phyloP scores from a whole-genome alignment of 1,139 yeast species.

The Meyerozyma carpophila region DNA sequence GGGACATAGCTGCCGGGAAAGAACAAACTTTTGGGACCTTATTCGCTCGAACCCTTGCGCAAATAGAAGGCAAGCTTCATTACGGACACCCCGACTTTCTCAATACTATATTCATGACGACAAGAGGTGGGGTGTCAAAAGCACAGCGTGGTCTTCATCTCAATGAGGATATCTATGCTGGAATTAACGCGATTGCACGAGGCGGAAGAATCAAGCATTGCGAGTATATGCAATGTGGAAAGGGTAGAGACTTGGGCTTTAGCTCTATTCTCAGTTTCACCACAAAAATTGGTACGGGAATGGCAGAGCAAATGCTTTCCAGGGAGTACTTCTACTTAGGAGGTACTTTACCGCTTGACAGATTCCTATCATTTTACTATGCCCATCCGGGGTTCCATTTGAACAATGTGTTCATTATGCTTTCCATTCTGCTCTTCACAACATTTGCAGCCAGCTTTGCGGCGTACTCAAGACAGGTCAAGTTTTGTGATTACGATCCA shows the following conservation, averaged over 20 bases:
- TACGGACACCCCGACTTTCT: conserved; percentile 56
- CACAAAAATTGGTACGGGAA: conserved; percentile 54
- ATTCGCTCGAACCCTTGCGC: conserved; percentile 51
- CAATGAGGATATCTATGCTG: conserved; percentile 55
- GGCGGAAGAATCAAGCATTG: conserved; percentile 55
- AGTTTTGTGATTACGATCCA: conserved; percentile 42
- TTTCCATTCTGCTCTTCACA: conserved; percentile 43
- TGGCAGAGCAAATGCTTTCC: conserved; percentile 54
- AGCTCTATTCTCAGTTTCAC: conserved; percentile 50
- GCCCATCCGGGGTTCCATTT: conserved; percentile 56
- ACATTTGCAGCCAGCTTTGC: conserved; percentile 44
- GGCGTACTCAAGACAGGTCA: conserved; percentile 38
- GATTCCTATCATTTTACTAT: conserved; percentile 49
- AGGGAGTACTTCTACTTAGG: conserved; percentile 49
- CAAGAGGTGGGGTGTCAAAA: conserved; percentile 53
- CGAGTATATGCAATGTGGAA: conserved; percentile 54
- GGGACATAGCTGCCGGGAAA: conserved; percentile 55
- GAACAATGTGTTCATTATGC: conserved; percentile 45
- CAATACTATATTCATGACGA: conserved; percentile 45
- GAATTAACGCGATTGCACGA: conserved; percentile 46
- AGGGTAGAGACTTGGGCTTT: conserved; percentile 53
- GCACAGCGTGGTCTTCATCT: conserved; percentile 52
- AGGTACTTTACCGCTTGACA: conserved; percentile 43
- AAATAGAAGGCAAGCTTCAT: conserved; percentile 51
- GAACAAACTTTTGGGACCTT: conserved; percentile 55